These are phyloP conservation scores for Setaria viridis DNA, from an alignment of 202 grass and related monocot species.

Conservation along the genomic window DNA sequence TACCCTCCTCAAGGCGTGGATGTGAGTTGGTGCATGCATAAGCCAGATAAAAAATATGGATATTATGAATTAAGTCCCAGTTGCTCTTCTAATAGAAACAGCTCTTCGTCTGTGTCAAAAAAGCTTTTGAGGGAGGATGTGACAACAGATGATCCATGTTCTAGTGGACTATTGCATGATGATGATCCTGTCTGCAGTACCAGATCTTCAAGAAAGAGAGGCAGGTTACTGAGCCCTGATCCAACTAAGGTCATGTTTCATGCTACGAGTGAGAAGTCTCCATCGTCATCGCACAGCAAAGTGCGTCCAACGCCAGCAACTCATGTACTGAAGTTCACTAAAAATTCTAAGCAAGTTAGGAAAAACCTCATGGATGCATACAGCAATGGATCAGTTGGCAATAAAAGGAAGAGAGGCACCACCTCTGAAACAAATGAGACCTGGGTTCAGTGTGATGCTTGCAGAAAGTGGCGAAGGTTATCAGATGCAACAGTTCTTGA, in stretches of 20 bases:
- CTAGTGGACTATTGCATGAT: slow-evolving; percentile 19
- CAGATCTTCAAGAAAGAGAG: slow-evolving; percentile 60
- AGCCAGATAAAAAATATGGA: slow-evolving; percentile 77
- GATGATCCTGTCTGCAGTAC: slow-evolving; percentile 51
- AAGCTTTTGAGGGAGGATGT: slow-evolving; percentile 46
- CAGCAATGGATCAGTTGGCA: slow-evolving; percentile 39
- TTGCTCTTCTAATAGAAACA: slow-evolving; percentile 46
- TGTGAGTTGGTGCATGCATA: slow-evolving; percentile 84
- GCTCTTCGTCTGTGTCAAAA: slow-evolving; percentile 43
- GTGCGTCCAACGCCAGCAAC: slow-evolving; percentile 39
- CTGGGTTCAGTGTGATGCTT: slow-evolving; percentile 96
- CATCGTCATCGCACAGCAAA: slow-evolving; percentile 31
- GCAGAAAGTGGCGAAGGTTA: slow-evolving; percentile 88
- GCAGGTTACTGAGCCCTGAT: slow-evolving; percentile 55
- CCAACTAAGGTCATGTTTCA: slow-evolving; percentile 15
- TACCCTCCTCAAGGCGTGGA: slow-evolving; percentile 71
- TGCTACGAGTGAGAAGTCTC: slow-evolving; percentile 37
- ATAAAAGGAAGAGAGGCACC: slow-evolving; percentile 60
- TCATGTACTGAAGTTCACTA: slow-evolving; percentile 55
- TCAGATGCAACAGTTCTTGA: slow-evolving; percentile 60
- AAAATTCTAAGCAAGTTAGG: slow-evolving; percentile 53
- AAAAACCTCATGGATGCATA: slow-evolving; percentile 69
- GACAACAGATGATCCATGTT: slow-evolving; percentile 44
- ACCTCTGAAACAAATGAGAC: slow-evolving; percentile 62
- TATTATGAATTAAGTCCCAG: slow-evolving; percentile 80